A percentile compares a stretch with the other conserved stretches of the same genome.
Evolutionary conservation across 2,329 filamentous ascomycete genomes (phyloP).

Genomic region (Cordyceps javanica): DNA sequence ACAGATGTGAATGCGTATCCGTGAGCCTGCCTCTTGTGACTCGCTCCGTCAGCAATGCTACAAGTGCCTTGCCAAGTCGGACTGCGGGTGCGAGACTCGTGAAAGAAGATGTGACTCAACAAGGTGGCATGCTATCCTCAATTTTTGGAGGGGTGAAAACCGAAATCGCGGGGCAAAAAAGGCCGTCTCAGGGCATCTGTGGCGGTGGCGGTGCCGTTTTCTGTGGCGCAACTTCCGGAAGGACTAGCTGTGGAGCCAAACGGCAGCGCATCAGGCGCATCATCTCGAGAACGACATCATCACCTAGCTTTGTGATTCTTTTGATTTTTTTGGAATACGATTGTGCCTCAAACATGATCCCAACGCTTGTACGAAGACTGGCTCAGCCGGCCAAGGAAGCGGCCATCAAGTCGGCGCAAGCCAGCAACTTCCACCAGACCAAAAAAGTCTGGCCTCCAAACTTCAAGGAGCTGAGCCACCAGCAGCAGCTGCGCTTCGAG

Average conservation of each 20-base stretch:
- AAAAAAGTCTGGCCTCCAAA: constrained; percentile 76
- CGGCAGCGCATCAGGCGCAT: not conserved
- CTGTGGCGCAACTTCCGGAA: not conserved
- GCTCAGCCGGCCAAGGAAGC: constrained; percentile 25
- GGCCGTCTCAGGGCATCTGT: constrained; percentile 1
- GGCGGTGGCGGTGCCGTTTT: constrained; percentile 8
- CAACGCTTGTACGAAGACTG: constrained; percentile 29
- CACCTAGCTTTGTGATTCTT: no score
- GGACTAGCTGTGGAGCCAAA: not conserved
- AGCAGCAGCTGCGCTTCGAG: constrained; percentile 73
- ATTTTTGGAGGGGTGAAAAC: constrained; percentile 15
- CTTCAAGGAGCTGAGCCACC: constrained; percentile 60
- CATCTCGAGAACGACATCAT: constrained; percentile 5
- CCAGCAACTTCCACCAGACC: constrained; percentile 54
- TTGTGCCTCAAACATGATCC: constrained; percentile 22
- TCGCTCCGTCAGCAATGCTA: constrained; percentile 8
- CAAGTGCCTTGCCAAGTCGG: not conserved
- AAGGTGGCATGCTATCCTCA: not conserved
- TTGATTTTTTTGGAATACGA: no score
- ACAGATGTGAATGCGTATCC: not conserved
- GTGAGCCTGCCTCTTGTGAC: not conserved
- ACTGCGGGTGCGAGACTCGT: not conserved
- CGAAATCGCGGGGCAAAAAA: constrained; percentile 14
- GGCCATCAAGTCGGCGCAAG: constrained; percentile 24
- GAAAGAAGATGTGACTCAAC: constrained; percentile 7